Evolutionary conservation across 495 filamentous ascomycete genomes (phyloP).

Genomic region (Neurospora sp.): DNA sequence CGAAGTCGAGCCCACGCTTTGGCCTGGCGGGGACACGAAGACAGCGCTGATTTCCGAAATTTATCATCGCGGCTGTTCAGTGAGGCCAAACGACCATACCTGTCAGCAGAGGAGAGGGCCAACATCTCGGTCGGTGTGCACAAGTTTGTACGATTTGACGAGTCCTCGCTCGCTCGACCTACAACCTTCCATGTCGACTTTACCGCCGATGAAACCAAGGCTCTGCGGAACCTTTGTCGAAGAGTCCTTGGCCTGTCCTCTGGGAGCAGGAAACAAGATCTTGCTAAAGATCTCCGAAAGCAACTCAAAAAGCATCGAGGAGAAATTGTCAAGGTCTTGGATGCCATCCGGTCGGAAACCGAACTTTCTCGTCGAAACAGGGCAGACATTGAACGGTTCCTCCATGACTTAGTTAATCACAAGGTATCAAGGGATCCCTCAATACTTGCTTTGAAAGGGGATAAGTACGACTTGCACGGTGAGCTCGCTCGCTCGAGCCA

Average conservation of each 20-base stretch:
- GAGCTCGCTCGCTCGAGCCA: constrained; percentile 16
- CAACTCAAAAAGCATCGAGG: constrained; percentile 2
- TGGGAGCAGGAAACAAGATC: neutral
- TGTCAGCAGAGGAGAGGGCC: constrained; percentile 13
- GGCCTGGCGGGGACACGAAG: constrained; percentile 3
- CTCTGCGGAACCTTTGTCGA: neutral
- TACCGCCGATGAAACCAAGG: constrained; percentile 41
- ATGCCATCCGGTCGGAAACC: neutral
- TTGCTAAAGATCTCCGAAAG: constrained; percentile 16
- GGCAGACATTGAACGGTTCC: constrained; percentile 25
- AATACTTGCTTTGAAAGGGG: constrained; percentile 18
- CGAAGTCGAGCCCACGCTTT: constrained; percentile 6
- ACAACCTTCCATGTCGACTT: constrained; percentile 32
- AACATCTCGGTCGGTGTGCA: constrained; percentile 10
- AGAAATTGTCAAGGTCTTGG: neutral
- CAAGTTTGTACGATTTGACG: constrained; percentile 3
- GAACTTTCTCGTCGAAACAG: constrained; percentile 4
- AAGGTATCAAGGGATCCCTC: constrained; percentile 6
- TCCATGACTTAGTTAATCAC: constrained; percentile 19
- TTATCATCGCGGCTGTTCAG: constrained; percentile 2
- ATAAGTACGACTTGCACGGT: constrained; percentile 15
- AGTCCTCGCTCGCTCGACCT: neutral
- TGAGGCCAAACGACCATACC: constrained; percentile 20
- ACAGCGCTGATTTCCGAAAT: neutral
- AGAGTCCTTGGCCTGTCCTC: neutral